Evolutionary conservation across 139 green algal species (phyloP).

Genomic region (Tetraselmis striata): DNA sequence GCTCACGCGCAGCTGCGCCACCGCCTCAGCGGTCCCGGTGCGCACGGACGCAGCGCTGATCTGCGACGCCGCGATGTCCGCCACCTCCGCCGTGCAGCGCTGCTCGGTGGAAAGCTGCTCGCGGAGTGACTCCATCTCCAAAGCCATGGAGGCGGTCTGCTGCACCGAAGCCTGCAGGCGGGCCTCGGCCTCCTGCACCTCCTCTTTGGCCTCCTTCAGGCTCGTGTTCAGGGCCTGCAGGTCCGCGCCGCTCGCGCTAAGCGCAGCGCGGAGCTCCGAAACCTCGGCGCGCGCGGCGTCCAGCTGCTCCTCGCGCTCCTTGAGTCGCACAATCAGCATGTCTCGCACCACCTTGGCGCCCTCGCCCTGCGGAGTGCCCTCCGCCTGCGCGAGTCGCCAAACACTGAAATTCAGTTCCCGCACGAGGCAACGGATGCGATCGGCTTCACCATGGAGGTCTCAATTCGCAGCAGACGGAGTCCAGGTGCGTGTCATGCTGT

Average conservation of each 20-base stretch:
- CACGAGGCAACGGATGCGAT: no score
- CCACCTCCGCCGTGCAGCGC: neutral
- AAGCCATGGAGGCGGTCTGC: neutral
- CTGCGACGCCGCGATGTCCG: neutral
- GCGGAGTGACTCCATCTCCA: neutral
- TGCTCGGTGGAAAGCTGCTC: neutral
- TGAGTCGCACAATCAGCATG: no score
- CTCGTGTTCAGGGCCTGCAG: neutral
- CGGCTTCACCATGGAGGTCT: no score
- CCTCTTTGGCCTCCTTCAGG: neutral
- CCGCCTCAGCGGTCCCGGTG: neutral
- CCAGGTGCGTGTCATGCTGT: no score
- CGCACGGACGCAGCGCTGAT: neutral
- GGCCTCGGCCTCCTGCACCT: neutral
- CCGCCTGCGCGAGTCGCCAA: neutral
- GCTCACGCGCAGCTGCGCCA: neutral
- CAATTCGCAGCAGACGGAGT: no score
- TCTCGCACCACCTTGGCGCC: neutral
- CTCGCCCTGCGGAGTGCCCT: neutral
- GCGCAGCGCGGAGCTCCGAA: neutral
- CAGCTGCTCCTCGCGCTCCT: neutral
- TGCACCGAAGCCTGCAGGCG: neutral
- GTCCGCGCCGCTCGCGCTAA: neutral
- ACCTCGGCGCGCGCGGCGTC: neutral
- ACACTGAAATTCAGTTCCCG: no score